phyloP scores from a whole-genome alignment of 1,284 basidiomycete genomes.

The Neotropicomus parvogracilis region DNA sequence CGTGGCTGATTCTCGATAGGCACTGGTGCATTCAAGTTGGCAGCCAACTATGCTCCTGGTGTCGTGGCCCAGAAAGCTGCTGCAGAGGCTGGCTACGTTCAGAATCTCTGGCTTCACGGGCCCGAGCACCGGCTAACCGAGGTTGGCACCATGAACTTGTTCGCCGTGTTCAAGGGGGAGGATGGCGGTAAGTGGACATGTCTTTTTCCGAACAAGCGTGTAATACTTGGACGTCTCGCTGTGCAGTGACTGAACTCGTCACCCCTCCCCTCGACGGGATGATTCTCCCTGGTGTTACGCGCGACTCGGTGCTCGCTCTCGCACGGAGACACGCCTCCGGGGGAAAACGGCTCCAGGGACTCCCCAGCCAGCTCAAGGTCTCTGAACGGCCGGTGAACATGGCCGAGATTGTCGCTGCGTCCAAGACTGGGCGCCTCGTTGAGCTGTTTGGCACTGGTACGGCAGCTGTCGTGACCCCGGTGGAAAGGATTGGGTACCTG shows the following conservation, averaged over 20 bases:
- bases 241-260: slow-evolving; percentile 69
- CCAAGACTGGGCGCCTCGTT: slow-evolving; percentile 66
- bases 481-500: slow-evolving; percentile 84
- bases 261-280: slow-evolving; percentile 93
- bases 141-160: slow-evolving; percentile 97
- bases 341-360: slow-evolving; percentile 50
- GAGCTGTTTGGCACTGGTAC: slow-evolving; percentile 96
- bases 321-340: slow-evolving; percentile 74
- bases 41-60: slow-evolving; percentile 90
- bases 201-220: not conserved
- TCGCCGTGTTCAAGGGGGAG: slow-evolving; percentile 75
- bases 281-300: slow-evolving; percentile 95
- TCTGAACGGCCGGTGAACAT: slow-evolving; percentile 87
- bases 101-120: slow-evolving; percentile 94
- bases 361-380: slow-evolving; percentile 70
- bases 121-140: slow-evolving; percentile 85
- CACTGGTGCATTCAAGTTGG: slow-evolving; percentile 89
- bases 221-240: not conserved
- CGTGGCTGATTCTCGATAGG: slow-evolving; percentile 38
- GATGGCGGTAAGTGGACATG: slow-evolving; percentile 57
- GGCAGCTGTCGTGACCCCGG: slow-evolving; percentile 82
- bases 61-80: slow-evolving; percentile 86
- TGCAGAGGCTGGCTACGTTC: slow-evolving; percentile 82
- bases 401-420: slow-evolving; percentile 79
- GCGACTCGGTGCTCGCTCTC: slow-evolving; percentile 85